Conservation (phyloP, 768 basidiomycete genomes). For the Mycena alexandri region DNA sequence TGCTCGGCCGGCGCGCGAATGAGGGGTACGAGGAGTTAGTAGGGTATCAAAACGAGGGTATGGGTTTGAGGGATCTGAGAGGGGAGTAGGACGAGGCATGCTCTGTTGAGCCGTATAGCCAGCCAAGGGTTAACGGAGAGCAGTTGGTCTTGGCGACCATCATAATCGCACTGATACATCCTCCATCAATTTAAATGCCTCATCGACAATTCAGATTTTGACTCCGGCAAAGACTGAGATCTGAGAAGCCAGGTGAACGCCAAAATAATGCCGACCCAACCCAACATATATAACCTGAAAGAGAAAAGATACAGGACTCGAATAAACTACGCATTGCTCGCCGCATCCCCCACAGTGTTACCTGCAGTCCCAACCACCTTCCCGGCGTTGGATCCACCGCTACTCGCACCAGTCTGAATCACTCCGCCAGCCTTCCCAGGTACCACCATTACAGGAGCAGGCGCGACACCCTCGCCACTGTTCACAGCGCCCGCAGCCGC, state of each 20-base stretch:
- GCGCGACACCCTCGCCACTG: neutral
- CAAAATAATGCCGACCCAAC: neutral
- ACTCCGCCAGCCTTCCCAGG: neutral
- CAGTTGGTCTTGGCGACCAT: conserved; percentile 11
- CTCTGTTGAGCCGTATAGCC: conserved; percentile 15
- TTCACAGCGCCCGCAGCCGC: neutral
- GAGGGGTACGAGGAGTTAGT: conserved; percentile 71
- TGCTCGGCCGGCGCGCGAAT: conserved; percentile 68
- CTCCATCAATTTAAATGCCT: no score
- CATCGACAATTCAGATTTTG: no score
- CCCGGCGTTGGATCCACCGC: neutral
- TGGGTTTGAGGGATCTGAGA: conserved; percentile 49
- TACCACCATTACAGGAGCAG: neutral
- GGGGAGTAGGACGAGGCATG: conserved; percentile 58
- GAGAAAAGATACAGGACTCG: neutral
- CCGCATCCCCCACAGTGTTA: no score
- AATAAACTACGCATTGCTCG: conserved; percentile 4
- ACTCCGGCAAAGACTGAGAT: no score
- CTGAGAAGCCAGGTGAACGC: no score
- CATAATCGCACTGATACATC: neutral
- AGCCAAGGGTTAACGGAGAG: conserved; percentile 3
- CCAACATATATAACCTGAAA: neutral
- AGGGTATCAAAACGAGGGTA: conserved; percentile 49
- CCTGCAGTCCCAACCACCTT: neutral
- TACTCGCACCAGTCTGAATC: no score